A percentile compares a stretch with the other conserved stretches of the same genome.
Evolutionary conservation across 116 monocot genomes (phyloP).

Genomic region (Trichopus zeylanicus): DNA sequence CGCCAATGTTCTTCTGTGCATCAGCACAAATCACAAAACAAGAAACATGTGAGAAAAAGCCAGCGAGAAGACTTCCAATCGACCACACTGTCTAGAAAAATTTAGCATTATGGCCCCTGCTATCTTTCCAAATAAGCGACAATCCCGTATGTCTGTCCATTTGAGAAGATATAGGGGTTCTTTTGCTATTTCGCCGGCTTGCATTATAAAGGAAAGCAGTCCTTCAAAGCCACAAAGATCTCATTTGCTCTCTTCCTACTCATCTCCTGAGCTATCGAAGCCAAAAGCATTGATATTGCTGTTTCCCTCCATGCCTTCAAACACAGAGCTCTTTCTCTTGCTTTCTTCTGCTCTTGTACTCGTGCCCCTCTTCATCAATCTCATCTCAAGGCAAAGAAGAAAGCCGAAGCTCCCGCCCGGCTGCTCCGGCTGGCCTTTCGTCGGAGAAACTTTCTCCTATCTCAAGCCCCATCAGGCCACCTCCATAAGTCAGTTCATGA

Average conservation of each 20-base stretch:
- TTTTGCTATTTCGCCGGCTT: neutral
- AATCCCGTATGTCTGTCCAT: too few species aligned
- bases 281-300: neutral
- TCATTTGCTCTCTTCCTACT: too few species aligned
- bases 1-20: neutral
- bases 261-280: too few species aligned
- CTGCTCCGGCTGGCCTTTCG: slow-evolving; percentile 35
- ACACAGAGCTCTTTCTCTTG: slow-evolving; percentile 28
- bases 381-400: slow-evolving; percentile 17
- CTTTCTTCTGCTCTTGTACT: slow-evolving; percentile 16
- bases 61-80: neutral
- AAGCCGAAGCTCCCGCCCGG: slow-evolving; percentile 45
- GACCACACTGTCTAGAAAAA: neutral
- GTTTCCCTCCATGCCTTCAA: slow-evolving; percentile 12
- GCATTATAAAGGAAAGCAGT: neutral
- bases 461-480: slow-evolving; percentile 33
- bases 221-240: slow-evolving; percentile 9
- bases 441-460: slow-evolving; percentile 59
- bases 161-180: neutral
- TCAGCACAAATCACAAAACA: neutral
- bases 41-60: neutral
- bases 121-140: neutral
- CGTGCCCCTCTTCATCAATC: slow-evolving; percentile 22
- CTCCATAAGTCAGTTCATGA: slow-evolving; percentile 46
- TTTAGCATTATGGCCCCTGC: neutral